These are phyloP conservation scores for Suhomyces tanzawaensis DNA, from an alignment of 805 yeast genomes.

Conservation along the genomic window DNA sequence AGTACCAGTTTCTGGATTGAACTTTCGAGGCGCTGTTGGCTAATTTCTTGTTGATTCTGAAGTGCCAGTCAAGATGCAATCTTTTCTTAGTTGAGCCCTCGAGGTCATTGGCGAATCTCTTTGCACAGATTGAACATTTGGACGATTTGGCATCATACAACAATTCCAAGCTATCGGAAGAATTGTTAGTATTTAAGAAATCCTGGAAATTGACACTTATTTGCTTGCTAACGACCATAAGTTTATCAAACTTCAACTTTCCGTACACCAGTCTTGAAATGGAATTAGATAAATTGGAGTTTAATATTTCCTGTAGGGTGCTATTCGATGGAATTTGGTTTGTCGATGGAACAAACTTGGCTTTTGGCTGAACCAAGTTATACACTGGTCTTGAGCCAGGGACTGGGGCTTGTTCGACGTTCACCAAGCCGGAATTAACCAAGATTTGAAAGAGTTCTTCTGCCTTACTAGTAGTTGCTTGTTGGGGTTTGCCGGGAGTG, in stretches of 20 bases:
- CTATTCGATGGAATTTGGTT: slow-evolving; percentile 17
- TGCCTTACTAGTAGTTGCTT: slow-evolving; percentile 12
- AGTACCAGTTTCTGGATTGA: slow-evolving; percentile 80
- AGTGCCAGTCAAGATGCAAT: slow-evolving; percentile 93
- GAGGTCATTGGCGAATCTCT: slow-evolving; percentile 64
- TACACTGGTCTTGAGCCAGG: slow-evolving; percentile 38
- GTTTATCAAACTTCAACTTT: slow-evolving; percentile 30
- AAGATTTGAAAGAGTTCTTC: slow-evolving; percentile 34
- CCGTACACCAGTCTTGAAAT: slow-evolving; percentile 33
- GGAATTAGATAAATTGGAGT: slow-evolving; percentile 14
- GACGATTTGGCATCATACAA: slow-evolving; percentile 63
- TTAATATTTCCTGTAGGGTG: slow-evolving; percentile 23
- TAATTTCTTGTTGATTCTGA: slow-evolving; percentile 79
- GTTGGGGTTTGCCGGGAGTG: background rate
- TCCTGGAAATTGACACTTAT: slow-evolving; percentile 25
- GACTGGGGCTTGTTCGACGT: slow-evolving; percentile 39
- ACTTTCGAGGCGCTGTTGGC: slow-evolving; percentile 34
- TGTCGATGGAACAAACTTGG: slow-evolving; percentile 23
- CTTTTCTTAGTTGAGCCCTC: slow-evolving; percentile 54
- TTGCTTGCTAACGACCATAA: slow-evolving; percentile 24
- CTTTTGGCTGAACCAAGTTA: slow-evolving; percentile 29
- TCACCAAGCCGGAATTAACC: slow-evolving; percentile 37
- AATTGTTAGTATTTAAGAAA: slow-evolving; percentile 37
- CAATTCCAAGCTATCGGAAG: slow-evolving; percentile 33
- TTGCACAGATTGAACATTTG: slow-evolving; percentile 89